Percentiles rank a stretch among this genome's conserved stretches.
These are phyloP conservation scores for Mallotus nudiflorus DNA, from an alignment of 345 rosid species.

Conservation along the genomic window DNA sequence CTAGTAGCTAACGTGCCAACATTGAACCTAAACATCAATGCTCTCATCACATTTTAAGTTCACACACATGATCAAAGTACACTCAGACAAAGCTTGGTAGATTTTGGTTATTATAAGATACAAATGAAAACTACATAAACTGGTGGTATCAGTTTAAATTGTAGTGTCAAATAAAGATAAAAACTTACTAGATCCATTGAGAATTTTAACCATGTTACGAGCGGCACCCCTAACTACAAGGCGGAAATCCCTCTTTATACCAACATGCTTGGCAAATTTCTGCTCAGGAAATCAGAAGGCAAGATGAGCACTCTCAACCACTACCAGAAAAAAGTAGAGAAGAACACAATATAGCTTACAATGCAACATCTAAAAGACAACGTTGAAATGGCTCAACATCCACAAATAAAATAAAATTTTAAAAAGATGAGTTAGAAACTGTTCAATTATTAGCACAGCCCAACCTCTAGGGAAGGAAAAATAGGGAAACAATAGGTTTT, in stretches of 20 bases:
- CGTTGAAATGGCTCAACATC: not conserved
- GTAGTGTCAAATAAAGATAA: slow-evolving; percentile 18
- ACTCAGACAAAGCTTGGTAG: not conserved
- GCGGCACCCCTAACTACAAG: slow-evolving; percentile 97
- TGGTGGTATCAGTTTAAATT: not conserved
- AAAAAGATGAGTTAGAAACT: not conserved
- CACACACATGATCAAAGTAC: not conserved
- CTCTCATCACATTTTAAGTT: not conserved
- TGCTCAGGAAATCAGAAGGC: slow-evolving; percentile 26
- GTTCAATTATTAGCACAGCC: too few species aligned
- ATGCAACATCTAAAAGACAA: not conserved
- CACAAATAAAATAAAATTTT: not conserved
- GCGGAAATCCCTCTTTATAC: slow-evolving; percentile 91
- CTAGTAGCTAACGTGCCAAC: too few species aligned
- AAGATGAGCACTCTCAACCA: slow-evolving; percentile 23
- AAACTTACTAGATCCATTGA: slow-evolving; percentile 71
- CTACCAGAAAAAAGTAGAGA: slow-evolving; percentile 14
- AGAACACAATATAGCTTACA: slow-evolving; percentile 6
- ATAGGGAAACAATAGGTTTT: not conserved
- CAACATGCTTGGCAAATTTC: slow-evolving; percentile 91
- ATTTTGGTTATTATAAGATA: not conserved
- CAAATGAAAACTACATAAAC: too few species aligned
- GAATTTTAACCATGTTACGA: slow-evolving; percentile 84
- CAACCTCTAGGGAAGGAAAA: not conserved
- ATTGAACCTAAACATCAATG: slow-evolving; percentile 1